Evolutionary conservation across 176 grass and related monocot species (phyloP), one percentile per base, ranked within the genome.

Genomic region (Thinopyrum elongatum): DNA sequence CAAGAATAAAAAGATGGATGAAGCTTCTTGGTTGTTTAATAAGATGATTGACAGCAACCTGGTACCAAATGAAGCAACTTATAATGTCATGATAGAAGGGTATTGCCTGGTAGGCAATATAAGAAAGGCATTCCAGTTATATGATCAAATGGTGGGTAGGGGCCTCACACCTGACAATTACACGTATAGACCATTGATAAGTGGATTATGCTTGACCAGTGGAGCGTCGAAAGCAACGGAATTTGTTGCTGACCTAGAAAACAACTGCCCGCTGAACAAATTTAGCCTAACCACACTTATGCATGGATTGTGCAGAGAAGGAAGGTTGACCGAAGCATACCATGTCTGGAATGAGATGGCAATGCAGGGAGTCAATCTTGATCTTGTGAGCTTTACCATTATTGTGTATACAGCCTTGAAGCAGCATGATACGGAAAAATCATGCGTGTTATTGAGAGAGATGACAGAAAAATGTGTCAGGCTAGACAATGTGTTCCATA

Each of bases 51-150:
- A 49, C 41, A 74, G 14, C 14, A 74, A 49, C 41, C 71, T 74
- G 29, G 25, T 29, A 74, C 71, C 71, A 49, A 49, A 49, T 47
- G 71, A 74, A 74, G 25, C 71, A 49, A 74, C 71, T 74, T 74
- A 49, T 19, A 74, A 74, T 74, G 42, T 74, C 71, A 74, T 74
- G 71, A 74, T 74, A 74, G 71, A 74, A 74, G 71, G 71, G 41
- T 74, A 74, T 49, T 74, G 71, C 41, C 71, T 74, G 41, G 7
- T 49, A 49, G 71, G 71, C 46, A 49, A 74, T 74, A 29, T 74
- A 74, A 49, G 25, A 74, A 49, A 29, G 25, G 71, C 71, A 74
- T 49, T 74, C 71, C 71, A 74, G 7, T 29, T 74, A 10, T 49
- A 74, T 49, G 71, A 74, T 49, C 41, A 74, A 49, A 74, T 74